Evolutionary conservation across 208 protist species (phyloP).

Genomic region (Wallacemonas sp.): DNA sequence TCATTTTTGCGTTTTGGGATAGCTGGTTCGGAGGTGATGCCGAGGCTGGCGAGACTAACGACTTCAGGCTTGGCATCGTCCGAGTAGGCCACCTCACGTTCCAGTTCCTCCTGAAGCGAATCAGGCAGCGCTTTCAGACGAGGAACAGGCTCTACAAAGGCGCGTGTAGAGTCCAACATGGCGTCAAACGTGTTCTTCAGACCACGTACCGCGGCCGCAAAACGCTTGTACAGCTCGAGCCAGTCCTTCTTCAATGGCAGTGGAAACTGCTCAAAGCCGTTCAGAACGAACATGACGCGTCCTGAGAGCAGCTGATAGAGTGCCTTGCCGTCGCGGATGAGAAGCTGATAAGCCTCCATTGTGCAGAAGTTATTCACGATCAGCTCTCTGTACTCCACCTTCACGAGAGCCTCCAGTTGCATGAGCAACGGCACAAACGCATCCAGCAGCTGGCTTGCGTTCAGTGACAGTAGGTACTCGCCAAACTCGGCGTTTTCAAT

Average conservation of each 20-base stretch:
- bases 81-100: slow-evolving; percentile 40
- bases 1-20: slow-evolving; percentile 6
- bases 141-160: slow-evolving; percentile 57
- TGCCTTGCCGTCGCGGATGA: slow-evolving; percentile 64
- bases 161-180: slow-evolving; percentile 48
- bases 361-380: slow-evolving; percentile 83
- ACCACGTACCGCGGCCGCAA: slow-evolving; percentile 25
- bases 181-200: slow-evolving; percentile 52
- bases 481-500: slow-evolving; percentile 62
- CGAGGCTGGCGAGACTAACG: slow-evolving; percentile 54
- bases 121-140: slow-evolving; percentile 51
- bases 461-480: slow-evolving; percentile 44
- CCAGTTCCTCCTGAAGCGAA: slow-evolving; percentile 38
- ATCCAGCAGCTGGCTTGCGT: slow-evolving; percentile 32
- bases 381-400: slow-evolving; percentile 45
- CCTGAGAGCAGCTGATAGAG: slow-evolving; percentile 69
- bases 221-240: slow-evolving; percentile 41
- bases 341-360: slow-evolving; percentile 59
- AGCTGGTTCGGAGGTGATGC: slow-evolving; percentile 27
- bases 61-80: slow-evolving; percentile 27
- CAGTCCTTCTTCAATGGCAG: slow-evolving; percentile 48
- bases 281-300: slow-evolving; percentile 58
- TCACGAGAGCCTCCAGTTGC: slow-evolving; percentile 34
- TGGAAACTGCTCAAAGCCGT: slow-evolving; percentile 55
- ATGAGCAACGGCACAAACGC: slow-evolving; percentile 45